Base-by-base conservation (phyloP, 1,139 yeast species). In the Meyerozyma smithsonii region DNA sequence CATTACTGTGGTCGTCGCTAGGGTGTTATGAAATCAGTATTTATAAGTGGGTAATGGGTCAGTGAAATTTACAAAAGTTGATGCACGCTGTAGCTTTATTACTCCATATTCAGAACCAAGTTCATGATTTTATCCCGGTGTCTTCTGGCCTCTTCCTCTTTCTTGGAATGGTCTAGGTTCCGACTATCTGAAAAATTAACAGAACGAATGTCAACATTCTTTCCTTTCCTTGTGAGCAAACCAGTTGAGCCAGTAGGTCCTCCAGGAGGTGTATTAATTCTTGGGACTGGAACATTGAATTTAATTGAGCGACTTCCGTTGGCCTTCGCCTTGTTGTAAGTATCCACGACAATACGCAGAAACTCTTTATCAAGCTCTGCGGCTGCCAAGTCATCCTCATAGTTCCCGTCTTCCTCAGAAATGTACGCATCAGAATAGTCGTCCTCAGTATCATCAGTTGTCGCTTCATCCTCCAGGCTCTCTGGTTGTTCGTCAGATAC, bases 1-100 rank as follows among this genome's bases (percentile, higher is more conserved):
- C 59, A 84, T 90, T 28, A 88, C 97, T 0, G 79, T 85, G 12
- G 82, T 90, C 1, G 72, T 86, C 53, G 78, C 89, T 21, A 72
- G 73, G 54, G 84, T 82, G 8, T 26, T 14, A 26, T 26, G 30
- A 26, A 12, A 20, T 20, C 8, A 8, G 24, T 6, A 7, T 26
- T n/a, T 14, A 3, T 5, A 12, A 28, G 28, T 19, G 33, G 18
- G 15, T 28, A 8, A 16, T 28, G 19, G 33, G 19, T 15, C 16
- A 15, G 28, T 10, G 14, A 16, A 10, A 17, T 8, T 8, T 17
- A 35, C 15, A 14, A 12, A 7, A 23, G 15, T 10, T 8, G n/a
- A 23, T 4, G 20, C 20, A 30, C 17, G 14, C 3, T 7, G 18
- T 26, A 26, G 30, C 17, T 4, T 14, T 12, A n/a, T 28, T 14